Base-by-base conservation (phyloP, 2,329 filamentous ascomycete species). In the Pseudopithomyces chartarum region DNA sequence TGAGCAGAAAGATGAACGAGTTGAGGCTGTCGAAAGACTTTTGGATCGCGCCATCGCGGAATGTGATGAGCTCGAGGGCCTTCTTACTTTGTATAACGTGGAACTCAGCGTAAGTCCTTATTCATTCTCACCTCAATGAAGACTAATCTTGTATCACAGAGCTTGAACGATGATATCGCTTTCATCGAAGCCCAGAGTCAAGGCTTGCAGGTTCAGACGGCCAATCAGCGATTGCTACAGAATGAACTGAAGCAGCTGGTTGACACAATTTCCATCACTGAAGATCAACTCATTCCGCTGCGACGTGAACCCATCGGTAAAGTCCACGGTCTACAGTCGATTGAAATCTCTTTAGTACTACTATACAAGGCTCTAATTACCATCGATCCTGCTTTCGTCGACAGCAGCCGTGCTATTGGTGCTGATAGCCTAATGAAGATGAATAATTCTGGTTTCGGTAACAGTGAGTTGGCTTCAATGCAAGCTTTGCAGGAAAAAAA, bases 171-270 rank as follows among this genome's bases (percentile, higher is more conserved):
- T 48, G 95, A 99, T 68, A 96, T 99, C 66, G 89, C 92, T 3
- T 98, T 96, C 73, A 98, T 99, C 62, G 95, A 99, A 79, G 92
- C 95, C 1, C 95, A 99, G 76, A 93, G 92, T 6, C 94, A 99
- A 78, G 95, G 95, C 80, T 81, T 99, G 45, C 95, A 99, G 70
- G 94, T 99, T 6, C 95, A 98, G 76, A 94, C 94, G 19, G 92
- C 95, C 39, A 99, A 99, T 68, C 95, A 99, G 74, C 97, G 97
- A 74, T 84, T 97, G 26, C 84, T 99, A 45, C 92, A 94, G 74
- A 91, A 89, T 60, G 95, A 99, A 75, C 84, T 99, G 1, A 88
- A 96, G 73, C 90, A 89, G 33, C 81, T 98, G n/a, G 84, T 99
- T 22, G 88, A 93, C 64, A 97, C 92, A 0, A 93, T 96, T 54